Evolutionary conservation across 2,329 filamentous ascomycete species (phyloP), one percentile per base, ranked within the genome.

Genomic region (Neurospora sp.): DNA sequence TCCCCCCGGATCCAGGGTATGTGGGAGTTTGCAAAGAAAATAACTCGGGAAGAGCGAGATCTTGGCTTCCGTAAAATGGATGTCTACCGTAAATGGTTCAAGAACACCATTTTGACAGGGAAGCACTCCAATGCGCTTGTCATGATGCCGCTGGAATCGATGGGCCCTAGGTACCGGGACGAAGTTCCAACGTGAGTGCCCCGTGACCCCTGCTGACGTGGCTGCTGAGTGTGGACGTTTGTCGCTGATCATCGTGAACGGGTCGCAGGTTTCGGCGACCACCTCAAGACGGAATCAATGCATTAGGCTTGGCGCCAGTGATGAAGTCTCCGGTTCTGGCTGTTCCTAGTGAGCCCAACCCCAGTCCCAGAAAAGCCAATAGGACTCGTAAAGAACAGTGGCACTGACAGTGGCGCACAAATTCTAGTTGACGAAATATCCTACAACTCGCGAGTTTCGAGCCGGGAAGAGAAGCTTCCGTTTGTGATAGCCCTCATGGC

Each of bases 291-390:
- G 46, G 68, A 33, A 36, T 58, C 4, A 66, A 66, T 66, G 33
- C 67, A 2, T 68, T 68, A 39, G 23, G 23, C 23, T 19, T 68
- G 11, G 39, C n/a, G 13, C 67, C 42, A 36, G 42, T 68, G 7
- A 52, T 68, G 28, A 39, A 38, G 23, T 52, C 67, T 11, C 67
- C 67, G n/a, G 46, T 70, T 72, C 11, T 66, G 39, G 36, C 69
- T 52, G 68, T 72, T 72, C 4, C 68, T 38, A 68, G 43, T 62
- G 7, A 58, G 42, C 52, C 28, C 2, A 36, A 15, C 67, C 36
- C 23, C 10, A 17, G 19, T 17, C 19, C 4, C 4, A 36, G 11
- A 52, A n/a, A 17, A 33, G n/a, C n/a, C 6, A 13, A 52, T 17
- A 68, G 6, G 33, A 33, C 8, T n/a, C 28, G 40, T n/a, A n/a